Base-by-base conservation (phyloP, 106 monocot species). In the Hemerocallis citrina region DNA sequence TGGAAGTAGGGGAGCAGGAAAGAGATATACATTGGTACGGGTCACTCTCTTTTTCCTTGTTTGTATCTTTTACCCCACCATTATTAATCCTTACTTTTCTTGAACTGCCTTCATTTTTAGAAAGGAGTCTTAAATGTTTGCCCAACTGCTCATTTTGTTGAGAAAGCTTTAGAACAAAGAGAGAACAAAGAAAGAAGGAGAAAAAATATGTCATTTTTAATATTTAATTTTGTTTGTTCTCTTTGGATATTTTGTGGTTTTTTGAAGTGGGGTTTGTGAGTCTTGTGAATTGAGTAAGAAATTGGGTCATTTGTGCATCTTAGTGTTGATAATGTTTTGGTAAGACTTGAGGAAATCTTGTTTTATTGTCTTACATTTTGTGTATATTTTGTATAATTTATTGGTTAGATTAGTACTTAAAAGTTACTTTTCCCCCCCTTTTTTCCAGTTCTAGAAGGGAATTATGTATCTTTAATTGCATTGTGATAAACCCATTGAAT, bases 81-180 rank as follows among this genome's bases (percentile, higher is more conserved):
- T 64, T 24, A 32, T 63, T 47, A 23, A 34, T 51, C 42, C 51
- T 64, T 64, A 25, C 50, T 35, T 23, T 51, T 64, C 31, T 51
- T 64, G 47, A 20, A 39, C 14, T 33, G 39, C 39, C 3, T 31
- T 31, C 32, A 54, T 54, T 54, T 54, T 25, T 23, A 22, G 38
- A 24, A 23, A 23, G 13, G 59, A 30, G 59, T 17, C 62, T 24
- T 41, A 44, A 16, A 14, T 5, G 42, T 23, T 34, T 44, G 21
- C 34, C 57, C 57, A 57, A 57, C 57, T 47, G 29, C 63, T 30
- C 55, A 23, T n/a, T 45, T 47, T 48, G 63, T 32, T 12, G 16
- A 20, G 31, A 20, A 44, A 20, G 7, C 3, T 44, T 28, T 16
- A 36, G 21, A n/a, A n/a, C n/a, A n/a, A n/a, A n/a, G n/a, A n/a